Conservation (phyloP, 495 filamentous ascomycete species). For the Penicillium tannophilum region DNA sequence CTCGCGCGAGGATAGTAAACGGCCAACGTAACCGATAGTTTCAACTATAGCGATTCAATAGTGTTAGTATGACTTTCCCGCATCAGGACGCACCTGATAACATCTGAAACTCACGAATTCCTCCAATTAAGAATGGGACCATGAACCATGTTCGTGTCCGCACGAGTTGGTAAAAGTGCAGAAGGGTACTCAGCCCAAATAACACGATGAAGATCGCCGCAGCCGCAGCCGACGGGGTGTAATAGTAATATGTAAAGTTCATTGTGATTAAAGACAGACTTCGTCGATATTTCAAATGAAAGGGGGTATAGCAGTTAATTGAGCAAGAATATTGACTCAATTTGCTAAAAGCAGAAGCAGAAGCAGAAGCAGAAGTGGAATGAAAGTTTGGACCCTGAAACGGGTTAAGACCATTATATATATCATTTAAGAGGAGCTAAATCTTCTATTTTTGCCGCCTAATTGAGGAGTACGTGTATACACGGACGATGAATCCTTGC, state of each 20-base stretch:
- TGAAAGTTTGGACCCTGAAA: background rate
- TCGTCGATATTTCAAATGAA: too few species aligned
- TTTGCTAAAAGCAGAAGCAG: background rate
- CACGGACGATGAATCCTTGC: background rate
- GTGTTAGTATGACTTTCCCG: background rate
- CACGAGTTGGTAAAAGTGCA: conserved; percentile 49
- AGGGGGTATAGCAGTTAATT: background rate
- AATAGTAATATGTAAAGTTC: conserved; percentile 39
- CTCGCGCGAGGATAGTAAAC: conserved; percentile 36
- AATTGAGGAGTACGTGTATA: background rate
- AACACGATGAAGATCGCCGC: conserved; percentile 54
- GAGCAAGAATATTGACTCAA: too few species aligned
- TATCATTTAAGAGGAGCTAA: background rate
- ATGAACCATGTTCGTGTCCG: conserved; percentile 55
- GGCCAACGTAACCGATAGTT: conserved; percentile 43
- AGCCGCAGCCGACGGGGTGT: conserved; percentile 50
- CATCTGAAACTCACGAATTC: conserved; percentile 43
- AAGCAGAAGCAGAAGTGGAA: background rate
- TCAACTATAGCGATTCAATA: conserved; percentile 30
- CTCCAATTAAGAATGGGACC: conserved; percentile 57
- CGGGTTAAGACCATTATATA: background rate
- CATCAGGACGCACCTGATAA: too few species aligned
- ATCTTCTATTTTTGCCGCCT: background rate
- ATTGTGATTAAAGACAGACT: conserved; percentile 10
- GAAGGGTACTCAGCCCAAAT: conserved; percentile 43